A percentile compares a stretch with the other conserved stretches of the same genome.
phyloP scores from a whole-genome alignment of 83 land plant species.

The Picea abies region DNA sequence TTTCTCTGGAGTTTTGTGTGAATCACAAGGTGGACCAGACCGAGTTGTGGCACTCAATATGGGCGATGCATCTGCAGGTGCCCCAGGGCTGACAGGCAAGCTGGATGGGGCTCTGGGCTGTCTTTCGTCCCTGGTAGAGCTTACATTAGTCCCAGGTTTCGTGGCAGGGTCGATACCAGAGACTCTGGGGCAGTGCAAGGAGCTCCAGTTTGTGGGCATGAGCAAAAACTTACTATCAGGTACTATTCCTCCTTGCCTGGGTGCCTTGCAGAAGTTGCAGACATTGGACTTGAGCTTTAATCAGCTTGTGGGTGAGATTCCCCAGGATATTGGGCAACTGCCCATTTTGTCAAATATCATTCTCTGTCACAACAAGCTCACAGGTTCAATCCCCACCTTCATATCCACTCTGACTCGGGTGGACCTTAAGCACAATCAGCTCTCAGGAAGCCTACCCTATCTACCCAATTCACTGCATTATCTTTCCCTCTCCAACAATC shows the following conservation, averaged over 20 bases:
- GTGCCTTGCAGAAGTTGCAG: conserved; percentile 30
- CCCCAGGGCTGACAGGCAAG: conserved; percentile 51
- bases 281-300: conserved; percentile 66
- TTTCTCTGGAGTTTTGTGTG: conserved; percentile 58
- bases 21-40: conserved; percentile 9
- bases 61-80: conserved; percentile 67
- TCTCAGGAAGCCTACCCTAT: conserved; percentile 36
- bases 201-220: conserved; percentile 56
- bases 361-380: conserved; percentile 48
- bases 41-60: conserved; percentile 53
- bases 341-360: conserved; percentile 43
- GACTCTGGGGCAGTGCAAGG: conserved; percentile 26
- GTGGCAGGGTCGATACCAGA: conserved; percentile 47
- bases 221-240: conserved; percentile 56
- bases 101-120: conserved; percentile 44
- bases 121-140: conserved; percentile 43
- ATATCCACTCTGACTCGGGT: conserved; percentile 33
- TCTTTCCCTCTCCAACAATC: conserved; percentile 39
- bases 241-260: conserved; percentile 37
- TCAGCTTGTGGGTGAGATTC: conserved; percentile 43
- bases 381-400: conserved; percentile 52
- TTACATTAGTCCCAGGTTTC: conserved; percentile 46
- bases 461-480: conserved; percentile 38
- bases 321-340: conserved; percentile 26
- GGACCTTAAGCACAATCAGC: conserved; percentile 31